Evolutionary conservation across 2,329 filamentous ascomycete genomes (phyloP).

Genomic region (Rutstroemia sp.): DNA sequence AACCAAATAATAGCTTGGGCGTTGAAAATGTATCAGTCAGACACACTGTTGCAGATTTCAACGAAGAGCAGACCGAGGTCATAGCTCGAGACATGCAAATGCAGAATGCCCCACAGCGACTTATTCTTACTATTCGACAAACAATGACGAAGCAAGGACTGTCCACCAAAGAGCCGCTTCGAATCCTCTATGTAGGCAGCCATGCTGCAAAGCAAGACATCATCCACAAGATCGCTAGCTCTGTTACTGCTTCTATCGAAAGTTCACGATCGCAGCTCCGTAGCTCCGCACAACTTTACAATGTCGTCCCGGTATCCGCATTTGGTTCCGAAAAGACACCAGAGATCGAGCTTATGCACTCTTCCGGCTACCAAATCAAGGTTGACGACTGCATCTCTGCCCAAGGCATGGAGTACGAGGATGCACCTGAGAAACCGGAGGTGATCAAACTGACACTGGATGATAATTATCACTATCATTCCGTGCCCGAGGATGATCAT

Average conservation of each 20-base stretch:
- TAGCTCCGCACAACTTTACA: slow-evolving; percentile 39
- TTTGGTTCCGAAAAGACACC: slow-evolving; percentile 40
- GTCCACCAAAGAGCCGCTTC: slow-evolving; percentile 38
- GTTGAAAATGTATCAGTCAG: slow-evolving; percentile 38
- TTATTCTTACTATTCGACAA: slow-evolving; percentile 39
- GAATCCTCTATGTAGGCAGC: slow-evolving; percentile 43
- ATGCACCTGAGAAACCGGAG: slow-evolving; percentile 31
- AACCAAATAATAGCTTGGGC: slow-evolving; percentile 31
- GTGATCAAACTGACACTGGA: slow-evolving; percentile 33
- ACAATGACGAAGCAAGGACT: slow-evolving; percentile 41
- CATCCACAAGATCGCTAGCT: slow-evolving; percentile 41
- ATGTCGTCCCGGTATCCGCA: slow-evolving; percentile 43
- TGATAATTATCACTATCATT: slow-evolving; percentile 32
- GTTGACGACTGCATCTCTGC: slow-evolving; percentile 41
- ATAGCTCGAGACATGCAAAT: slow-evolving; percentile 31
- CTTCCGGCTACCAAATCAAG: slow-evolving; percentile 43
- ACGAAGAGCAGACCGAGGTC: slow-evolving; percentile 33
- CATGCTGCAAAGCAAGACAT: slow-evolving; percentile 35
- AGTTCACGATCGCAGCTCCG: slow-evolving; percentile 27
- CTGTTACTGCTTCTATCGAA: slow-evolving; percentile 36
- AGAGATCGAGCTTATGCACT: slow-evolving; percentile 45
- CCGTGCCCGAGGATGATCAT: slow-evolving; percentile 29
- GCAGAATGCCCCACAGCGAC: slow-evolving; percentile 29
- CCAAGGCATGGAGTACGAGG: slow-evolving; percentile 27
- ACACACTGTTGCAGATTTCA: slow-evolving; percentile 39